Base-by-base conservation (phyloP, 768 basidiomycete species). In the Strobilomyces confusus region DNA sequence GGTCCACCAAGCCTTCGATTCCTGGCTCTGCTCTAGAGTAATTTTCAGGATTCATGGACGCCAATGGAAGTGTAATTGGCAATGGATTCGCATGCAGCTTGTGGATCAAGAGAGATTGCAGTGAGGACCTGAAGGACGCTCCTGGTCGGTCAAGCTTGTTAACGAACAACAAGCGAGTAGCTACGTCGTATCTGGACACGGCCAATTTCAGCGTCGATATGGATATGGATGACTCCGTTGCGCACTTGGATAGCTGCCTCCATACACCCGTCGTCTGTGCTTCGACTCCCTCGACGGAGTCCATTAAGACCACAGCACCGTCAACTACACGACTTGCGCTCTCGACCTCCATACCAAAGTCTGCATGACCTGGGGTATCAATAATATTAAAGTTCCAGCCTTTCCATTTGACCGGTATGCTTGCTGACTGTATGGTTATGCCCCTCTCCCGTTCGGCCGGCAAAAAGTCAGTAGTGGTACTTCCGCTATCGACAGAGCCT, bases 261-360 rank as follows among this genome's bases (percentile, higher is more conserved):
- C 92, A 94, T 42, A 95, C 92, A 38, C 88, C 89, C 67, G 83
- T 86, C 0, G 92, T 95, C 65, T 95, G 92, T 12, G 89, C 83
- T 68, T 94, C 92, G 6, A 94, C 92, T 8, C 92, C 92, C 70
- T 94, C 92, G 0, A 95, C 92, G 0, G 91, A 88, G 70, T 95
- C 92, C 41, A 95, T 81, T 30, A 95, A 70, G 29, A 95, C 88
- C 26, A 95, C 84, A 15, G 91, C 92, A 51, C 92, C 92, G 58
- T 95, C 92, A 5, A 93, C 82, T 15, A 95, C 87, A 26, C 92
- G 83, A 63, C 91, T 93, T 9, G 92, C 92, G 62, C 91, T 89
- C 70, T 94, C 92, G 25, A 95, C 92, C 63, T 95, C 92, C 91
- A 94, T 93, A n/a, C 92, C 92, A 70, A 95, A 95, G 67, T 95